phyloP scores from a whole-genome alignment of 140 eudicot genomes.

The Anethum foeniculum region DNA sequence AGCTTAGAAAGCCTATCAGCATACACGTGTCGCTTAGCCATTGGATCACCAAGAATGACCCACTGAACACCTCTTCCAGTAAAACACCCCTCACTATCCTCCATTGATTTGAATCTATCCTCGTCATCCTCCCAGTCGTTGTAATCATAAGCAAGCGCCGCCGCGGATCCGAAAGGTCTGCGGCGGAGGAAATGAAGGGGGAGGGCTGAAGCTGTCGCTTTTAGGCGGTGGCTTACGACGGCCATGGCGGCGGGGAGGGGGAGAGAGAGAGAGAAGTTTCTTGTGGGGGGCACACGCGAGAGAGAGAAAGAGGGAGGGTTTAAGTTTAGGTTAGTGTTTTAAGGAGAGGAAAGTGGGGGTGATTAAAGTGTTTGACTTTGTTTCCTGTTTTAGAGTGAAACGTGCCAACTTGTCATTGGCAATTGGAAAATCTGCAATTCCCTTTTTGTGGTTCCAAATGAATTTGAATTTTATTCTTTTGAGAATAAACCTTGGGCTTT shows the following conservation, averaged over 20 bases:
- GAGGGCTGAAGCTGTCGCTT: slow-evolving; percentile 30
- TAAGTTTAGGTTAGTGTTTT: slow-evolving; percentile 15
- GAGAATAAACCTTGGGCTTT: too few species aligned
- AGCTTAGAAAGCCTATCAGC: slow-evolving; percentile 75
- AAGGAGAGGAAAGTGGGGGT: slow-evolving; percentile 17
- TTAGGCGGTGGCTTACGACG: slow-evolving; percentile 52
- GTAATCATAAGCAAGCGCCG: slow-evolving; percentile 63
- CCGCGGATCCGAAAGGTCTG: slow-evolving; percentile 68
- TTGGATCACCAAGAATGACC: slow-evolving; percentile 90
- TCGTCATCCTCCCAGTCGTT: slow-evolving; percentile 26
- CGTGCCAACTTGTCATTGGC: neutral
- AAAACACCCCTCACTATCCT: slow-evolving; percentile 58
- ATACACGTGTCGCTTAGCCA: slow-evolving; percentile 65
- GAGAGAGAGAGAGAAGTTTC: neutral
- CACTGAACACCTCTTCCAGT: slow-evolving; percentile 83
- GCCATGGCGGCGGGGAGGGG: slow-evolving; percentile 53
- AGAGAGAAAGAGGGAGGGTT: slow-evolving; percentile 24
- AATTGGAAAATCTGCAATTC: too few species aligned
- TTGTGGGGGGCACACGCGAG: slow-evolving; percentile 6
- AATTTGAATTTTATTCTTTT: neutral
- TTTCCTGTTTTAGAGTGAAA: neutral
- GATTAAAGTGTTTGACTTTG: slow-evolving; percentile 1
- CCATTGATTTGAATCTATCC: slow-evolving; percentile 26
- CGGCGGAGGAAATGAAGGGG: slow-evolving; percentile 15
- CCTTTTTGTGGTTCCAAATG: neutral